Base-by-base conservation (phyloP, 2,329 filamentous ascomycete species). In the Leptographium galeiforme region DNA sequence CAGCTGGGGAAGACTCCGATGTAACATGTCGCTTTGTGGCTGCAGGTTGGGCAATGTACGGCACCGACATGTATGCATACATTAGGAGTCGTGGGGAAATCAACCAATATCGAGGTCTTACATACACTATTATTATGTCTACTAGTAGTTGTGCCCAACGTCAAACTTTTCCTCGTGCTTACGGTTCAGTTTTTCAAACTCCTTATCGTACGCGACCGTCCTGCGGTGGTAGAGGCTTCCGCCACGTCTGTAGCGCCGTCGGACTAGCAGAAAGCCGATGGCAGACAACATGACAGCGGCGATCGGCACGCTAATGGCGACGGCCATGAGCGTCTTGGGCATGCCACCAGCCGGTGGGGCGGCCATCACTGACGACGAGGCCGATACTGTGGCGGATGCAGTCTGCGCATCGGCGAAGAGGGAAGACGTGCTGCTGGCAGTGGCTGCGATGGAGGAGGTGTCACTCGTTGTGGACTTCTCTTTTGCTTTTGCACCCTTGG, bases 161-260 rank as follows among this genome's bases (percentile, higher is more conserved):
- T 50, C 56, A 51, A 60, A 60, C 57, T 60, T 60, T 14, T 58
- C 59, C 43, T 59, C 54, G 53, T 59, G 58, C 56, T 59, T 61
- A 43, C 57, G 62, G 55, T 61, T 57, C 16, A 62, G 57, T 38
- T 54, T 60, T 51, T 60, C 60, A 50, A 59, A 58, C 54, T 63
- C 61, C 54, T 58, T 56, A 44, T 59, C 57, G 50, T 60, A 60
- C 14, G 57, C 54, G 50, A 54, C 32, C 19, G 57, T 56, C 32
- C 51, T 32, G 5, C 57, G 56, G 13, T 44, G 51, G 25, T 4
- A 11, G 30, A 41, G 38, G 4, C 53, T 48, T 7, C 49, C 43
- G 5, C 54, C 51, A 8, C 49, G 40, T 1, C 44, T 48, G 7
- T 25, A 25, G 25, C 57, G 57, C 25, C 53, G 55, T 10, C 53